Evolutionary conservation across 805 yeast genomes (phyloP).

Genomic region (Wickerhamomyces strasburgensis): DNA sequence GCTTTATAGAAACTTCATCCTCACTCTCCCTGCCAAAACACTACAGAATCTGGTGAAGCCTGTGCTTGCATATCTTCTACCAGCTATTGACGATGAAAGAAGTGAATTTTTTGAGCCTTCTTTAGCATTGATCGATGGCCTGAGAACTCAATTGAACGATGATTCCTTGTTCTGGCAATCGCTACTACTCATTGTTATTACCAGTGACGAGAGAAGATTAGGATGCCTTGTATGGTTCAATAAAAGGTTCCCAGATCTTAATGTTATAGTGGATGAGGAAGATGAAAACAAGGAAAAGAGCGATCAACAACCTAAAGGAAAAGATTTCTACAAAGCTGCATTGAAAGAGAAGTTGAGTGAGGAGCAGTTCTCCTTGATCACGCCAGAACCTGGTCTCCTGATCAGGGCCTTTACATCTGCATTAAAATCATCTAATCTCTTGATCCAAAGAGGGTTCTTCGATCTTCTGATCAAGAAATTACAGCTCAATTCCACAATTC

Average conservation of each 20-base stretch:
- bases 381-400: slow-evolving; percentile 77
- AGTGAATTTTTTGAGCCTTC: slow-evolving; percentile 72
- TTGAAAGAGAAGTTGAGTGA: slow-evolving; percentile 29
- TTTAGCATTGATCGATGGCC: slow-evolving; percentile 51
- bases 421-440: slow-evolving; percentile 56
- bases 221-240: slow-evolving; percentile 82
- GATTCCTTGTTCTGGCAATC: slow-evolving; percentile 85
- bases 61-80: slow-evolving; percentile 64
- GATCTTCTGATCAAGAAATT: slow-evolving; percentile 70
- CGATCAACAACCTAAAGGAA: no score
- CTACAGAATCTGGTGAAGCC: slow-evolving; percentile 62
- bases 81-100: slow-evolving; percentile 91
- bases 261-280: slow-evolving; percentile 26
- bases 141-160: slow-evolving; percentile 53
- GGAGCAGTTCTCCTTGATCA: slow-evolving; percentile 56
- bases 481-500: slow-evolving; percentile 56
- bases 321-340: slow-evolving; percentile 21
- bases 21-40: slow-evolving; percentile 43
- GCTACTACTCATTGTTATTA: slow-evolving; percentile 65
- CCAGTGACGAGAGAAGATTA: slow-evolving; percentile 71
- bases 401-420: slow-evolving; percentile 71
- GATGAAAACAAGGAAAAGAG: slow-evolving; percentile 10
- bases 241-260: slow-evolving; percentile 59
- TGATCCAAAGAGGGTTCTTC: slow-evolving; percentile 84
- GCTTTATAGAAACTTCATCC: slow-evolving; percentile 51